Conservation (phyloP, 768 basidiomycete species). For the Serpula lacrymans region DNA sequence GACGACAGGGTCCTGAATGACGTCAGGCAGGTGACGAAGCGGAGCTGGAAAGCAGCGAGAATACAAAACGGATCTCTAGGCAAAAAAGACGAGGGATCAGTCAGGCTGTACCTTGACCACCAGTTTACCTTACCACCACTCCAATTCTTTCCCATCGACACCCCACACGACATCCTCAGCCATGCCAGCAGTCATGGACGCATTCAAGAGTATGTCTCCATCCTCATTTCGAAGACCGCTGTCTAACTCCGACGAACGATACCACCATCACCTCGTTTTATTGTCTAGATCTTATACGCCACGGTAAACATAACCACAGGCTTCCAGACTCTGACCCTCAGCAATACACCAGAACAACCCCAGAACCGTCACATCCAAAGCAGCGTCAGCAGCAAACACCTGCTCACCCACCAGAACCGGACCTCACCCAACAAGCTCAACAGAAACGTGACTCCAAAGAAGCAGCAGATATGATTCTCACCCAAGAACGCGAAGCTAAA, state of each 20-base stretch:
- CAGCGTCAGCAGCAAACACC: slow-evolving; percentile 31
- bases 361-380: slow-evolving; percentile 18
- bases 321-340: slow-evolving; percentile 32
- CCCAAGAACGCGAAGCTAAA: slow-evolving; percentile 72
- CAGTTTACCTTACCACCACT: background rate
- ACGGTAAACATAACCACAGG: slow-evolving; percentile 70
- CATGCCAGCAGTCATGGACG: slow-evolving; percentile 79
- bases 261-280: slow-evolving; percentile 8
- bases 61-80: slow-evolving; percentile 32
- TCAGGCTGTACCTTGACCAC: too few species aligned
- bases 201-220: slow-evolving; percentile 72
- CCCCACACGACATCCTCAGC: slow-evolving; percentile 11
- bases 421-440: slow-evolving; percentile 11
- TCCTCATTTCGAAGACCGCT: slow-evolving; percentile 6
- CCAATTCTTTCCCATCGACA: slow-evolving; percentile 2
- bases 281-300: slow-evolving; percentile 66
- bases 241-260: slow-evolving; percentile 18
- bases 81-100: too few species aligned
- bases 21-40: slow-evolving; percentile 32
- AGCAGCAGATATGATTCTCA: slow-evolving; percentile 64
- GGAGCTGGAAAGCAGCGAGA: slow-evolving; percentile 27
- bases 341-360: slow-evolving; percentile 12
- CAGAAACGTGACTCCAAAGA: slow-evolving; percentile 29
- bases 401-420: slow-evolving; percentile 18
- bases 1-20: slow-evolving; percentile 16